Evolutionary conservation across 2,329 filamentous ascomycete genomes (phyloP).

Genomic region (Eutypella sp.): DNA sequence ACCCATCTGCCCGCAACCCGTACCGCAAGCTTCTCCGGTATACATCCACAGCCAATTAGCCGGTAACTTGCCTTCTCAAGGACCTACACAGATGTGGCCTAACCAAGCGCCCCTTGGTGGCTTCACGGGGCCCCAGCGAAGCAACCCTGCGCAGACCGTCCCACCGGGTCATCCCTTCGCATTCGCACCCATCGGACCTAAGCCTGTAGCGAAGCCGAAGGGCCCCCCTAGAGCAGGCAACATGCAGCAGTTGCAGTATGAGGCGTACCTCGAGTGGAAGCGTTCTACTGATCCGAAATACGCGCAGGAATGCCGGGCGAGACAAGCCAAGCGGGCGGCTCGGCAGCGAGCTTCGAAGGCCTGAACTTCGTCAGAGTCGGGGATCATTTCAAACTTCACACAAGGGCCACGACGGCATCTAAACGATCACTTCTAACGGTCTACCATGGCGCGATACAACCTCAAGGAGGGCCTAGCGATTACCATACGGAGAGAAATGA

Average conservation of each 20-base stretch:
- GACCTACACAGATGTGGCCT: background rate
- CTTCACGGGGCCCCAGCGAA: too few species aligned
- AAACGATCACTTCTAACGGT: too few species aligned
- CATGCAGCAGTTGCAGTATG: slow-evolving; percentile 22
- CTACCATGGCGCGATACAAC: too few species aligned
- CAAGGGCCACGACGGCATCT: background rate
- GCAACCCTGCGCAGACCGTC: too few species aligned
- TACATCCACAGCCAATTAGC: background rate
- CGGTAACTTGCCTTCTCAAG: background rate
- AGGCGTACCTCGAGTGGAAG: slow-evolving; percentile 25
- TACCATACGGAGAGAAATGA: too few species aligned
- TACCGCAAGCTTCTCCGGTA: background rate
- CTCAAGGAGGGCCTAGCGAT: too few species aligned
- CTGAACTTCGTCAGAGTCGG: too few species aligned
- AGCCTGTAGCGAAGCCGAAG: slow-evolving; percentile 26
- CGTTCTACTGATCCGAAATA: slow-evolving; percentile 19
- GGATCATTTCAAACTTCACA: too few species aligned
- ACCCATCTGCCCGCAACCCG: background rate
- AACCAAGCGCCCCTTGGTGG: background rate
- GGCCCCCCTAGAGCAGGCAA: slow-evolving; percentile 19
- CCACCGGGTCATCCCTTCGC: too few species aligned
- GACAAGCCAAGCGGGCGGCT: slow-evolving; percentile 23
- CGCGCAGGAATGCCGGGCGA: slow-evolving; percentile 21
- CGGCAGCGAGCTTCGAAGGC: slow-evolving; percentile 3
- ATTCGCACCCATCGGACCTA: slow-evolving; percentile 26